A percentile compares a stretch with the other conserved stretches of the same genome.
Conservation (phyloP, 441 rosid species). For the Theobroma grandiflorum region DNA sequence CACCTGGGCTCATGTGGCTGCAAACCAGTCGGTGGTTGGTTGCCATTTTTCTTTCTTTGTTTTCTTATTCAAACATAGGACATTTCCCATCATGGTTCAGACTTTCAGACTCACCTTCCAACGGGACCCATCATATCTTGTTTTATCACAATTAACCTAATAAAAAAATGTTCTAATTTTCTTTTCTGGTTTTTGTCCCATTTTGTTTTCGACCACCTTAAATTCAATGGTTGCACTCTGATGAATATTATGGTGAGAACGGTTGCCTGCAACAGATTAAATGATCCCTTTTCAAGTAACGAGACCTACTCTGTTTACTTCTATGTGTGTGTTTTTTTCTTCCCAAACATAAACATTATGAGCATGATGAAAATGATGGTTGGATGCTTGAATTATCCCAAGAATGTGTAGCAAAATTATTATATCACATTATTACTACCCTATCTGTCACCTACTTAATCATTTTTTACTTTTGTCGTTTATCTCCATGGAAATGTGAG, state of each 20-base stretch:
- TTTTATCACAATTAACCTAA: too few relatives aligned
- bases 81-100: not conserved
- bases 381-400: not conserved
- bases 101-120: too few relatives aligned
- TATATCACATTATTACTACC: not conserved
- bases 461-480: too few relatives aligned
- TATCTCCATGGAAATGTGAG: too few relatives aligned
- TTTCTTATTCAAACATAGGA: not conserved
- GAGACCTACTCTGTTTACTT: not conserved
- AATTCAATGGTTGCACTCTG: not conserved
- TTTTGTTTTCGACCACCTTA: too few relatives aligned
- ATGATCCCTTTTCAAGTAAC: not conserved
- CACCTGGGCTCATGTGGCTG: slow-evolving; percentile 17
- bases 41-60: not conserved
- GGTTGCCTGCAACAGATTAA: too few relatives aligned
- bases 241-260: not conserved
- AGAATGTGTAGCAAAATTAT: not conserved
- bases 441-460: too few relatives aligned
- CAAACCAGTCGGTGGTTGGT: slow-evolving; percentile 1
- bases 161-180: too few relatives aligned
- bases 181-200: too few relatives aligned
- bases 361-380: not conserved
- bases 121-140: too few relatives aligned
- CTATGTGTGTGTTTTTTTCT: too few relatives aligned
- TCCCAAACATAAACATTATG: not conserved